Evolutionary conservation across 768 basidiomycete genomes (phyloP).

Genomic region (Lentinula sp.): DNA sequence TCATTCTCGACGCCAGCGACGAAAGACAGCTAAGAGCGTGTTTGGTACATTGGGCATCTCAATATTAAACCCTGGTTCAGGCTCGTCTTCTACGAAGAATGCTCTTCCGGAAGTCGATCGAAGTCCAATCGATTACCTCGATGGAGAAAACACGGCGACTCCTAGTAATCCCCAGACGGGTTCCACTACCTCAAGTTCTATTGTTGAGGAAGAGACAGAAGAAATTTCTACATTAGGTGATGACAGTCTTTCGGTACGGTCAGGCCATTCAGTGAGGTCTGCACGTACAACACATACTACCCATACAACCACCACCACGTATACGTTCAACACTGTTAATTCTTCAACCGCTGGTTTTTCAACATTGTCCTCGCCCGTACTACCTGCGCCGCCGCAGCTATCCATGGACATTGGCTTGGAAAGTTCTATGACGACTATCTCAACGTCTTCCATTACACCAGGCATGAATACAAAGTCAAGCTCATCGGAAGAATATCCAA

Average conservation of each 20-base stretch:
- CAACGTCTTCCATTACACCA: background rate
- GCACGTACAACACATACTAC: background rate
- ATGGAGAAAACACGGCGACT: background rate
- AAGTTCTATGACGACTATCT: background rate
- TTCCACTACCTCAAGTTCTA: background rate
- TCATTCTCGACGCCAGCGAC: constrained; percentile 17
- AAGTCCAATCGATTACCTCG: background rate
- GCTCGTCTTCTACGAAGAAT: constrained; percentile 8
- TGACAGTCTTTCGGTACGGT: background rate
- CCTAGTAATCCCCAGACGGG: background rate
- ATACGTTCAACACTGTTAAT: background rate
- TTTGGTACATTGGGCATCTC: constrained; percentile 71
- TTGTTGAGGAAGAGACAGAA: background rate
- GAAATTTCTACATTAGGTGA: background rate
- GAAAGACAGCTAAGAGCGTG: constrained; percentile 54
- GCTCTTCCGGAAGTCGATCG: constrained; percentile 4
- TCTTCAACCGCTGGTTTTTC: constrained; percentile 1
- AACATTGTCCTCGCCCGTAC: background rate
- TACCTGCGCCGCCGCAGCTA: constrained; percentile 2
- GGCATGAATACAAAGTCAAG: background rate
- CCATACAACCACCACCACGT: background rate
- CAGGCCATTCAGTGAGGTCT: background rate
- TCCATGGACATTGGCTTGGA: background rate
- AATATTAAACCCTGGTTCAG: constrained; percentile 45
- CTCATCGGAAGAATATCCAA: constrained; percentile 7